These are phyloP conservation scores for Saturnispora diversa DNA, from an alignment of 805 yeast genomes.

Conservation along the genomic window DNA sequence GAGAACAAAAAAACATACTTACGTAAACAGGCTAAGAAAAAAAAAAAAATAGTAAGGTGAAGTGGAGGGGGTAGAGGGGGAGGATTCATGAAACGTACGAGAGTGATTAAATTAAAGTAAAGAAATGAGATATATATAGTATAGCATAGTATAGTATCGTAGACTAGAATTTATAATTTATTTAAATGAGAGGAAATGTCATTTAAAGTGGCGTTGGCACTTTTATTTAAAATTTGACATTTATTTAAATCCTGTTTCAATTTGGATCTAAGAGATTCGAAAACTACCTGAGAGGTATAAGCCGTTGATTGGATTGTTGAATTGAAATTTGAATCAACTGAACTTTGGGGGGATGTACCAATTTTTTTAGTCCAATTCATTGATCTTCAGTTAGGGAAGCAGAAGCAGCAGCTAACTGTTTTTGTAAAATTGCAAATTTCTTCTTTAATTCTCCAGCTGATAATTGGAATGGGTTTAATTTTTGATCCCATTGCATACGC, in stretches of 20 bases:
- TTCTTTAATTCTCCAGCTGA: slow-evolving; percentile 75
- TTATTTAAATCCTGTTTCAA: not conserved
- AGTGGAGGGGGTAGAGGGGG: too few relatives aligned
- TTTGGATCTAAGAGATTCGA: slow-evolving; percentile 5
- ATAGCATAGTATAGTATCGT: too few relatives aligned
- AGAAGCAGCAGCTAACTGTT: slow-evolving; percentile 1
- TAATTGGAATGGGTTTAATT: slow-evolving; percentile 75
- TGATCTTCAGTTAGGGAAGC: too few relatives aligned
- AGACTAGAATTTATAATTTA: not conserved
- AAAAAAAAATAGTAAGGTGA: too few relatives aligned
- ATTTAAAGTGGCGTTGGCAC: not conserved
- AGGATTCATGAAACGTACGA: too few relatives aligned
- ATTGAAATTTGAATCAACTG: not conserved
- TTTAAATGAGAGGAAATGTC: not conserved
- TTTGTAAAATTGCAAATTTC: slow-evolving; percentile 63
- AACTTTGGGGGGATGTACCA: too few relatives aligned
- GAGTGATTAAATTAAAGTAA: too few relatives aligned
- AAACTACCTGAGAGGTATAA: not conserved
- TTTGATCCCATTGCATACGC: slow-evolving; percentile 88
- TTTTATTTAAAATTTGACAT: not conserved
- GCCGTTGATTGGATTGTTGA: slow-evolving; percentile 6
- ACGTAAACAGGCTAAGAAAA: too few relatives aligned
- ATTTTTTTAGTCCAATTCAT: too few relatives aligned
- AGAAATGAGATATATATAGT: too few relatives aligned
- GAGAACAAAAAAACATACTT: too few relatives aligned